Evolutionary conservation across 2,329 filamentous ascomycete species (phyloP).

Genomic region (Colletotrichum sp.): DNA sequence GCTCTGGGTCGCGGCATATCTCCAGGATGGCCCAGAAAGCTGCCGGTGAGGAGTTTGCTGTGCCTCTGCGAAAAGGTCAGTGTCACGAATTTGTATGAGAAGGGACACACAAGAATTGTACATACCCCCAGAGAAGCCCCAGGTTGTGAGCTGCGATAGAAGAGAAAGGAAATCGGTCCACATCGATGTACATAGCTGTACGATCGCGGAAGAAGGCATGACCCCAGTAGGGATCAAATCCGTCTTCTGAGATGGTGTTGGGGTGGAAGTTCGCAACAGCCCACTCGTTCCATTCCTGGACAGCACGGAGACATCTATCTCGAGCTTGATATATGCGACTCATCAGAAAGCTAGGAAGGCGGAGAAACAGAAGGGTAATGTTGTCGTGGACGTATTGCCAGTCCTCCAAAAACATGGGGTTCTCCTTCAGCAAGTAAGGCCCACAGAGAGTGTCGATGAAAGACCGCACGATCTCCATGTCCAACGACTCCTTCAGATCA

Average conservation of each 20-base stretch:
- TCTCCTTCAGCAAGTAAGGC: not conserved
- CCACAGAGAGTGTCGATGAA: not conserved
- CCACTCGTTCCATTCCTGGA: not conserved
- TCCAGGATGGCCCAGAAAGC: not conserved
- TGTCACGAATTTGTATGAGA: not conserved
- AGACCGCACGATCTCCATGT: not conserved
- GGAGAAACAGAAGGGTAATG: not conserved
- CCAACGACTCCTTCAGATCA: not conserved
- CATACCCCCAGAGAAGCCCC: not conserved
- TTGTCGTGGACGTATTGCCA: not conserved
- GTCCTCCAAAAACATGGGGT: not conserved
- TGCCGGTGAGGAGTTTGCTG: not conserved
- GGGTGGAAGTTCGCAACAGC: not conserved
- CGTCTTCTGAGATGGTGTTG: not conserved
- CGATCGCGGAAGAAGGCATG: not conserved
- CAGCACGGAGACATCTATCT: not conserved
- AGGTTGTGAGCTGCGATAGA: not conserved
- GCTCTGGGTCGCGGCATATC: not conserved
- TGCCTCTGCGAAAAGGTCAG: not conserved
- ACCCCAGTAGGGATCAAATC: not conserved
- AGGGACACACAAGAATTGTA: accelerated
- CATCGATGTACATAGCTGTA: not conserved
- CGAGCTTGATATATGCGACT: not conserved
- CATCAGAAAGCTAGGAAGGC: not conserved
- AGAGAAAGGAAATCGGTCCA: not conserved